Conservation (phyloP, 1,284 basidiomycete genomes). For the Trametes versicolor region DNA sequence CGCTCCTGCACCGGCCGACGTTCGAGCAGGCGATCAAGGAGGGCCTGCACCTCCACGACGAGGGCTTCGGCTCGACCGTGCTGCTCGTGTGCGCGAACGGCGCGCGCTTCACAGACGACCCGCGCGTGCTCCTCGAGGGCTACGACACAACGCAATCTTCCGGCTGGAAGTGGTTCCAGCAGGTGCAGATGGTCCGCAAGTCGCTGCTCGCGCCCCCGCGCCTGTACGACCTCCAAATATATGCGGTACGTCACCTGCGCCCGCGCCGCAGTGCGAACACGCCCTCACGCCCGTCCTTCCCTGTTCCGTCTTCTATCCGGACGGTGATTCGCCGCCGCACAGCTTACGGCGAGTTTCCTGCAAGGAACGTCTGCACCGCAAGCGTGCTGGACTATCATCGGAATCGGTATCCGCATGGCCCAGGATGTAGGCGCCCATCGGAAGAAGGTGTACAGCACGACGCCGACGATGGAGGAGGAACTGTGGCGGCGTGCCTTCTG, state of each 20-base stretch:
- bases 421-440: constrained; percentile 57
- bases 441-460: constrained; percentile 45
- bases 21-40: constrained; percentile 73
- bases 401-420: constrained; percentile 61
- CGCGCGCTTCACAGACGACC: constrained; percentile 74
- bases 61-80: constrained; percentile 73
- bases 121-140: constrained; percentile 64
- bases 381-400: constrained; percentile 61
- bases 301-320: background rate
- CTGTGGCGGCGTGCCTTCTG: constrained; percentile 79
- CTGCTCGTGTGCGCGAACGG: constrained; percentile 82
- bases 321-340: background rate
- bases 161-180: constrained; percentile 81
- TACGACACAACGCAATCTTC: constrained; percentile 61
- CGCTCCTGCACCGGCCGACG: constrained; percentile 82
- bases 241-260: constrained; percentile 45
- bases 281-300: constrained; percentile 1
- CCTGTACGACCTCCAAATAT: constrained; percentile 76
- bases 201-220: constrained; percentile 66
- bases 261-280: background rate
- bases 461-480: constrained; percentile 54
- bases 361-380: constrained; percentile 61
- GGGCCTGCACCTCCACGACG: constrained; percentile 65
- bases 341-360: constrained; percentile 50
- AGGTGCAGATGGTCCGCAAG: constrained; percentile 67